Conservation (phyloP, 1,284 basidiomycete genomes). For the Irpex sp. region DNA sequence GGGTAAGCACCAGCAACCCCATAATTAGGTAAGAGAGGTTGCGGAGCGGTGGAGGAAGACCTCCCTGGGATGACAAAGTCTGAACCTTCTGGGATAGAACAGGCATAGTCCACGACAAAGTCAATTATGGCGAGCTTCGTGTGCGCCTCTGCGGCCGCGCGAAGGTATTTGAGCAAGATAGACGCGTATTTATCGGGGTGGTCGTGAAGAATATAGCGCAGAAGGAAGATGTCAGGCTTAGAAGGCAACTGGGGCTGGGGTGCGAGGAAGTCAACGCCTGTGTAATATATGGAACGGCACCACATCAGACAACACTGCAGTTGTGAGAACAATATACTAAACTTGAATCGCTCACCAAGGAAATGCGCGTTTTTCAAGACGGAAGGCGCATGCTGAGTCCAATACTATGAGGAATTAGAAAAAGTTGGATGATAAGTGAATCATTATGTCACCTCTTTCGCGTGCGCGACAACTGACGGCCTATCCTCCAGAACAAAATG, state of each 20-base stretch:
- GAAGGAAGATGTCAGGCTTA: constrained; percentile 18
- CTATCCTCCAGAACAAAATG: constrained; percentile 17
- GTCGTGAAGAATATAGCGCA: constrained; percentile 25
- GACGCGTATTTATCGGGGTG: constrained; percentile 18
- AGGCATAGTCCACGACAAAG: constrained; percentile 6
- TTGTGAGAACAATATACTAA: neutral
- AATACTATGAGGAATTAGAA: neutral
- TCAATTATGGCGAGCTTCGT: constrained; percentile 8
- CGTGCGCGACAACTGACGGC: constrained; percentile 6
- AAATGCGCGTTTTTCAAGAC: neutral
- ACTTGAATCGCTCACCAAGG: neutral
- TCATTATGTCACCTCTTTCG: neutral
- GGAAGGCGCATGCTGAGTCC: neutral
- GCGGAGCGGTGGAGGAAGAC: neutral
- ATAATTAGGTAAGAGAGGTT: constrained; percentile 8
- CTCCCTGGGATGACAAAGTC: neutral
- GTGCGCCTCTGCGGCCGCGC: constrained; percentile 14
- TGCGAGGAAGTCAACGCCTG: constrained; percentile 26
- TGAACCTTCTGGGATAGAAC: neutral
- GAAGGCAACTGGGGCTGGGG: constrained; percentile 23
- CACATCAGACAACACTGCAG: neutral
- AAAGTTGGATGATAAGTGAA: neutral
- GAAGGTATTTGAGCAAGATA: constrained; percentile 21
- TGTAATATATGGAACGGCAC: neutral
- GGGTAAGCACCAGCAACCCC: constrained; percentile 5